Evolutionary conservation across 176 grass and related monocot genomes (phyloP).

Genomic region (Alloteropsis semialata): DNA sequence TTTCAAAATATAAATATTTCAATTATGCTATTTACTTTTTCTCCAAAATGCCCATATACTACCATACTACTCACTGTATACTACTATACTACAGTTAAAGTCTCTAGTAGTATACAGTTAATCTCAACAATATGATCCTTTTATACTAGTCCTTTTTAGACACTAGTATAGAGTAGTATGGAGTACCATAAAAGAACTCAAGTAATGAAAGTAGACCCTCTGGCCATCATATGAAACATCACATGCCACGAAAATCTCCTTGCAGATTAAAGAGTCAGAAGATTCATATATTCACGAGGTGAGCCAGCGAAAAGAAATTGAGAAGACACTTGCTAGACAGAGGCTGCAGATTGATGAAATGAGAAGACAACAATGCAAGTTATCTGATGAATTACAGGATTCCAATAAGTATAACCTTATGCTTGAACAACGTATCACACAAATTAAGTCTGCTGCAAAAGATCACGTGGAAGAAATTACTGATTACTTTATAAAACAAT

Average conservation of each 20-base stretch:
- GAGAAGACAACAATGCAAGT: background rate
- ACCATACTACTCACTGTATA: too few relatives aligned
- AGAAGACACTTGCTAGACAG: constrained; percentile 14
- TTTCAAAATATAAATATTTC: too few relatives aligned
- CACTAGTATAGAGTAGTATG: too few relatives aligned
- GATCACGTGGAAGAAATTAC: constrained; percentile 29
- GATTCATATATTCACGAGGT: constrained; percentile 27
- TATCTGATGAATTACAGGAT: constrained; percentile 36
- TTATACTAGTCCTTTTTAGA: too few relatives aligned
- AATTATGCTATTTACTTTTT: too few relatives aligned
- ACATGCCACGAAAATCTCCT: background rate
- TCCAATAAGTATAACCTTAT: constrained; percentile 15
- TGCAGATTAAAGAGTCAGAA: constrained; percentile 25
- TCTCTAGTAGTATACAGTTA: too few relatives aligned
- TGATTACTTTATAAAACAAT: constrained; percentile 21
- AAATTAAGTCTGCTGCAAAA: constrained; percentile 24
- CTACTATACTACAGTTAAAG: too few relatives aligned
- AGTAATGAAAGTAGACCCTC: background rate
- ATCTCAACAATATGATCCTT: too few relatives aligned
- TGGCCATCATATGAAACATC: background rate
- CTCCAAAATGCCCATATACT: too few relatives aligned
- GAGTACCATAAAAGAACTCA: too few relatives aligned
- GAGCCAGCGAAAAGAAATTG: constrained; percentile 24
- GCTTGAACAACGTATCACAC: constrained; percentile 23
- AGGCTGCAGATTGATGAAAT: constrained; percentile 34